Conservation (phyloP, 352 stramenopile genomes). For the Phytophthora kernoviae region DNA sequence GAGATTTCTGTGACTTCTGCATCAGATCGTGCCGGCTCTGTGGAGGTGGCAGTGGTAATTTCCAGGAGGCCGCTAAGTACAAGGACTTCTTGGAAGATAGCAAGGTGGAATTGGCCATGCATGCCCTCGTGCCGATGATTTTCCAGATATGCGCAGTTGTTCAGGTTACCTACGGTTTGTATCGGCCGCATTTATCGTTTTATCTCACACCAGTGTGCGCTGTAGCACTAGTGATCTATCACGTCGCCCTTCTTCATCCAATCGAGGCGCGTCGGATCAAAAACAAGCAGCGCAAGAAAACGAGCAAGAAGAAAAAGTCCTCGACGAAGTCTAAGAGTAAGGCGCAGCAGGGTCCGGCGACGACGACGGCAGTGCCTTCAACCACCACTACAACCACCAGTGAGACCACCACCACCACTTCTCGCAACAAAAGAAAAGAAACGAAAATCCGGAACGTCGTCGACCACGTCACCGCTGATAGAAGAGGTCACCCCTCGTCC, state of each 20-base stretch:
- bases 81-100: constrained; percentile 74
- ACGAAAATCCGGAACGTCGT: constrained; percentile 31
- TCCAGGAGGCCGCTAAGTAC: constrained; percentile 75
- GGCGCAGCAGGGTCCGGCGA: constrained; percentile 14
- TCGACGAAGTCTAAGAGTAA: constrained; percentile 44
- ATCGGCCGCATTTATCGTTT: constrained; percentile 57
- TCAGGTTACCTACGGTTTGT: constrained; percentile 49
- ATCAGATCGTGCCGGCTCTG: constrained; percentile 72
- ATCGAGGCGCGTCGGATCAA: constrained; percentile 61
- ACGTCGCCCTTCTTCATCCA: constrained; percentile 51
- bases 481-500: constrained; percentile 29
- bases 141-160: constrained; percentile 54
- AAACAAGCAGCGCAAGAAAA: constrained; percentile 61
- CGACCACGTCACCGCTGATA: constrained; percentile 30
- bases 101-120: constrained; percentile 57
- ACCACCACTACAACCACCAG: constrained; percentile 2
- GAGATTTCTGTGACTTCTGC: constrained; percentile 81
- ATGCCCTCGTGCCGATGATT: constrained; percentile 56
- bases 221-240: constrained; percentile 57
- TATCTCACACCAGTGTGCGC: constrained; percentile 52
- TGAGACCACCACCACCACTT: constrained; percentile 12
- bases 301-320: constrained; percentile 59
- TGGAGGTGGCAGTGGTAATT: constrained; percentile 78
- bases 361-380: constrained; percentile 9
- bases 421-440: constrained; percentile 47